Conservation (phyloP, 768 basidiomycete genomes). For the Tricholoma hemisulphureum region DNA sequence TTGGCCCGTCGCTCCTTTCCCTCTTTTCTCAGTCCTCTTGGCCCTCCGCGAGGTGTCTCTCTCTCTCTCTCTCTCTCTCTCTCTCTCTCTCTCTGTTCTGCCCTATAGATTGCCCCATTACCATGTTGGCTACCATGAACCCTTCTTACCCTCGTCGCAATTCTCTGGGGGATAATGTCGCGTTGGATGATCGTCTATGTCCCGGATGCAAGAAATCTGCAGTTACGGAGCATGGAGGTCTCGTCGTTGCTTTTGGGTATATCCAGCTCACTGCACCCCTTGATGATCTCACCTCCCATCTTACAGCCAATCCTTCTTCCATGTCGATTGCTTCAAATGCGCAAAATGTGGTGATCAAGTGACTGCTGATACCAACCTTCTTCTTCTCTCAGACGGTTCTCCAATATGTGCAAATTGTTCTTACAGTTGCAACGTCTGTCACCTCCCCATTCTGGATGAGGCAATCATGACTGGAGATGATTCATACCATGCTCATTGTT, state of each 20-base stretch:
- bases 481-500: constrained; percentile 97
- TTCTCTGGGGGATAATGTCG: constrained; percentile 24
- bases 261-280: constrained; percentile 27
- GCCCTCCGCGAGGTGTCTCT: constrained; percentile 10
- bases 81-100: constrained; percentile 3
- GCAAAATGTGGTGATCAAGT: constrained; percentile 93
- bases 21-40: constrained; percentile 13
- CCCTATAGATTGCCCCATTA: neutral
- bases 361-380: constrained; percentile 95
- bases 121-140: constrained; percentile 29
- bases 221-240: constrained; percentile 75
- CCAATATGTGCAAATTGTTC: constrained; percentile 94
- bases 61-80: constrained; percentile 4
- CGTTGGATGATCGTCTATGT: constrained; percentile 61
- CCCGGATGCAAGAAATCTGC: constrained; percentile 83
- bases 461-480: constrained; percentile 99
- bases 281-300: constrained; percentile 1
- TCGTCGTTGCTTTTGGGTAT: constrained; percentile 96
- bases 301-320: constrained; percentile 87
- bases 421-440: constrained; percentile 94
- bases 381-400: constrained; percentile 95
- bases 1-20: constrained; percentile 13
- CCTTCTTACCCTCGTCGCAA: constrained; percentile 33
- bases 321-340: constrained; percentile 94
- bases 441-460: constrained; percentile 92